phyloP scores from a whole-genome alignment of 2,329 filamentous ascomycete genomes.

The Penicillium occitanis region DNA sequence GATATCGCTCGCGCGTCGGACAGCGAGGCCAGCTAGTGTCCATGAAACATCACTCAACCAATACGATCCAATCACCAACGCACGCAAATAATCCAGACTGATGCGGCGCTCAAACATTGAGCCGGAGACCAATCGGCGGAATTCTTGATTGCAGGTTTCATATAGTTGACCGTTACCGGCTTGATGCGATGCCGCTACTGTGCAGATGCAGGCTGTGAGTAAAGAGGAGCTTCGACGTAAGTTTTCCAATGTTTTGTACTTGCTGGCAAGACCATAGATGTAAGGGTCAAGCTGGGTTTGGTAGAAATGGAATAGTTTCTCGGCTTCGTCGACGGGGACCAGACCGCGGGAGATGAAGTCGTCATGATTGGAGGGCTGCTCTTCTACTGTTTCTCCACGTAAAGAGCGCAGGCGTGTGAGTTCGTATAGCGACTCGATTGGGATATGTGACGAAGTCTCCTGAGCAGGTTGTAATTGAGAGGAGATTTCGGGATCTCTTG shows the following conservation, averaged over 20 bases:
- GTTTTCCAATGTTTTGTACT: conserved; percentile 41
- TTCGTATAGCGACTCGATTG: conserved; percentile 34
- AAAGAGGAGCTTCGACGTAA: conserved; percentile 45
- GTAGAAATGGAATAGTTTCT: conserved; percentile 45
- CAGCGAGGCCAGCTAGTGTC: conserved; percentile 36
- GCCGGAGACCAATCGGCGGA: conserved; percentile 46
- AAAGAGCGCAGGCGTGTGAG: conserved; percentile 29
- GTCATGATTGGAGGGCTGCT: conserved; percentile 26
- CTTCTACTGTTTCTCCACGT: conserved; percentile 29
- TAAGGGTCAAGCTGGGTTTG: conserved; percentile 49
- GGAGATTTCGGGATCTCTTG: conserved; percentile 5
- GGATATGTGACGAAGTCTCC: conserved; percentile 28
- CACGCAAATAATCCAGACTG: conserved; percentile 48
- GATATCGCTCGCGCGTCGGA: conserved; percentile 34
- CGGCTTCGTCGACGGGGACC: conserved; percentile 44
- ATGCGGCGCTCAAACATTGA: conserved; percentile 49
- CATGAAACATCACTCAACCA: conserved; percentile 53
- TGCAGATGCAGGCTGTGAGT: conserved; percentile 47
- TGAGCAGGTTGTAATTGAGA: conserved; percentile 6
- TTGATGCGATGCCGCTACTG: conserved; percentile 51
- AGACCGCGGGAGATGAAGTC: conserved; percentile 50
- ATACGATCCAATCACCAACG: conserved; percentile 52
- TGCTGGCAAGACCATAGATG: conserved; percentile 47
- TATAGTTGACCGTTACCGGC: conserved; percentile 30
- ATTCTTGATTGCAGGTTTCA: conserved; percentile 47